Percentiles rank a stretch among this genome's conserved stretches.
Evolutionary conservation across 805 yeast species (phyloP).

Genomic region (Zygosaccharomyces pseudorouxii): DNA sequence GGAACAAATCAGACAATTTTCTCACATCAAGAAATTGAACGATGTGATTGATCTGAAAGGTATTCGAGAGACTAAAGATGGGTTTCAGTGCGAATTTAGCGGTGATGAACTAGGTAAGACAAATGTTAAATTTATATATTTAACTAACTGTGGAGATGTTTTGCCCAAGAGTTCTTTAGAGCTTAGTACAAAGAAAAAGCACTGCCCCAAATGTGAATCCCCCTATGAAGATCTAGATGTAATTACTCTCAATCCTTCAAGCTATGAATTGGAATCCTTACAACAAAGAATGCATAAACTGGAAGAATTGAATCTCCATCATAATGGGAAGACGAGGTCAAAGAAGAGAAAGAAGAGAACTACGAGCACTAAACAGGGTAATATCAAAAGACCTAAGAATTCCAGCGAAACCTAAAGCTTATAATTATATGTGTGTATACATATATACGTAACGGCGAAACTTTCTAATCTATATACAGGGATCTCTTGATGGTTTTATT

Average conservation of each 20-base stretch:
- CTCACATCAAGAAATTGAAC: constrained; percentile 38
- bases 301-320: constrained; percentile 25
- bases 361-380: not conserved
- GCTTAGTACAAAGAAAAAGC: constrained; percentile 12
- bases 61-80: constrained; percentile 13
- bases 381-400: not conserved
- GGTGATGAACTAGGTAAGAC: constrained; percentile 36
- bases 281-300: constrained; percentile 27
- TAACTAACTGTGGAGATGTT: constrained; percentile 45
- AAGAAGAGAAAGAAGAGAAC: constrained; percentile 17
- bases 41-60: constrained; percentile 45
- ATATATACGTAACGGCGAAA: not conserved
- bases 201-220: constrained; percentile 43
- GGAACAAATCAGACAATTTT: constrained; percentile 25
- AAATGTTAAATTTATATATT: constrained; percentile 40
- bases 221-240: constrained; percentile 27
- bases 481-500: constrained; percentile 1
- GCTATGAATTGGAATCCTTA: constrained; percentile 14
- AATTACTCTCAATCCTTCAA: constrained; percentile 37
- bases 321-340: constrained; percentile 36
- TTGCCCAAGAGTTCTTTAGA: constrained; percentile 35
- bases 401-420: constrained; percentile 1
- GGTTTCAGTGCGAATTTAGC: constrained; percentile 22
- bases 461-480: constrained; percentile 1
- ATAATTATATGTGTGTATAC: not conserved